Evolutionary conservation across 768 basidiomycete genomes (phyloP), one percentile per base, ranked within the genome.

Genomic region (Russula vinacea): DNA sequence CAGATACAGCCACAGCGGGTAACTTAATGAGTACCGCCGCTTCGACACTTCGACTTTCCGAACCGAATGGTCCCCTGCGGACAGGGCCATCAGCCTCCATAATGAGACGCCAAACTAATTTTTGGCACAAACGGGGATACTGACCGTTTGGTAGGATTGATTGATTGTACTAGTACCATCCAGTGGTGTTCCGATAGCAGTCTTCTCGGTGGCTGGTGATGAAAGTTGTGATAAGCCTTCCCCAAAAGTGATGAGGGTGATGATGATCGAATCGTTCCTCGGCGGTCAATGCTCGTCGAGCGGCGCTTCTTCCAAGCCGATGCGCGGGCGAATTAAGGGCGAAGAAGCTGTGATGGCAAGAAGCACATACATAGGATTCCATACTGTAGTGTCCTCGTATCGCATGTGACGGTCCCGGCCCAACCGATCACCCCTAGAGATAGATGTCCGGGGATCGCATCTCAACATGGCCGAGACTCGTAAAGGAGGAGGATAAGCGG

Each of bases 271-370:
- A 74, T 94, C 92, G 75, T 96, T 92, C 57, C 88, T 82, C 17
- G 94, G 93, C 17, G 94, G 93, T 17, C 90, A 90, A 76, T 93
- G 91, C 78, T 92, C 94, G 83, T 94, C 92, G 76, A 93, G 95
- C 33, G 92, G 90, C 19, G 88, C 78, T 64, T 94, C 93, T 55
- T 93, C 94, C 11, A 66, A 96, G 85, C 91, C 92, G 96, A 76
- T 96, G 94, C 14, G 92, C 94, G 39, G 96, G 86, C 3, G 94
- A 96, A 77, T 96, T 96, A 74, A 95, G 32, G 42, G 44, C 29
- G 79, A 95, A 95, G 0, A 92, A 95, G 2, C 92, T 93, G 74
- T 94, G 94, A 74, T 95, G 44, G 44, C 19, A 57, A 45, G 32
- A 22, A 16, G n/a, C 44, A 80, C 58, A 94, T 78, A 5, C 29